Conservation (phyloP, 805 yeast genomes). For the Metschnikowia noctiluminum region DNA sequence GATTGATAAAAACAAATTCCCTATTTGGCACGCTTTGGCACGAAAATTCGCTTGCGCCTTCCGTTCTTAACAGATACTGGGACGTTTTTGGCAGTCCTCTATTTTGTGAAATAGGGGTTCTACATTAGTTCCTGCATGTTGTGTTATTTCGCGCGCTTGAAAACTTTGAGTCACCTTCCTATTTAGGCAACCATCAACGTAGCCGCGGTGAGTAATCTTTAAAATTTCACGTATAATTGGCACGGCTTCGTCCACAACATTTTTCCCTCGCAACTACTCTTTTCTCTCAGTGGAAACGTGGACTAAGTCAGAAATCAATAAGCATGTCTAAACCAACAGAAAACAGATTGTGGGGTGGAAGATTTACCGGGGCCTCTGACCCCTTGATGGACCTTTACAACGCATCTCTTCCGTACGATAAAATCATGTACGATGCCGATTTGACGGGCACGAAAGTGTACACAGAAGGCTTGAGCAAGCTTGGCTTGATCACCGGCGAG, state of each 20-base stretch:
- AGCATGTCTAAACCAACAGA: slow-evolving; percentile 48
- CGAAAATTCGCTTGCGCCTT: no score
- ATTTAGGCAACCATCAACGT: slow-evolving; percentile 11
- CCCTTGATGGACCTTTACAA: slow-evolving; percentile 97
- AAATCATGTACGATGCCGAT: slow-evolving; percentile 93
- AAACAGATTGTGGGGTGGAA: slow-evolving; percentile 93
- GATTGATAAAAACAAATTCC: no score
- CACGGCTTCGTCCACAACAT: background rate
- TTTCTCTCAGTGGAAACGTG: no score
- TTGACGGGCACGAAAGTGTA: slow-evolving; percentile 91
- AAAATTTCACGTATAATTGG: slow-evolving; percentile 1
- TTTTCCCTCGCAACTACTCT: no score
- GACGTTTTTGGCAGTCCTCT: no score
- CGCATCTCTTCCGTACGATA: slow-evolving; percentile 94
- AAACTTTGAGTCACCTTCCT: slow-evolving; percentile 8
- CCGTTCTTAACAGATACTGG: no score
- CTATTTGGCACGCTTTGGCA: no score
- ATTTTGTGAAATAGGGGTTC: no score
- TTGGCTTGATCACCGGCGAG: slow-evolving; percentile 66
- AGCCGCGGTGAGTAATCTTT: slow-evolving; percentile 26
- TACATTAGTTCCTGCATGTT: no score
- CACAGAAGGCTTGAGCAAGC: slow-evolving; percentile 78
- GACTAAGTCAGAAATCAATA: background rate
- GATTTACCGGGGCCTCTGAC: slow-evolving; percentile 95
- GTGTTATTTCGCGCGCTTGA: background rate